These are phyloP conservation scores for Hanseniaspora valbyensis DNA, from an alignment of 805 yeast genomes.

Conservation along the genomic window DNA sequence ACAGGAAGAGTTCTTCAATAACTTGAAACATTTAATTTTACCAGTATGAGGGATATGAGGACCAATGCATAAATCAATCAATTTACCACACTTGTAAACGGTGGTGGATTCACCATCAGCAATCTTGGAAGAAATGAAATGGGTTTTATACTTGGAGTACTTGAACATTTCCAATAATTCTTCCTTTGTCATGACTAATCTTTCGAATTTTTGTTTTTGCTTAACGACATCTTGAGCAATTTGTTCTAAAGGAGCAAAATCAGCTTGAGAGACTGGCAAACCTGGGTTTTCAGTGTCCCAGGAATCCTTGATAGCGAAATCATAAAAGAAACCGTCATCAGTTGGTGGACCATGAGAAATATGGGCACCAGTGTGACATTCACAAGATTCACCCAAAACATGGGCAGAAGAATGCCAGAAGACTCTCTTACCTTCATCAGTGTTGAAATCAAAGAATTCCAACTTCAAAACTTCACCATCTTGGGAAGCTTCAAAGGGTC, in stretches of 20 bases:
- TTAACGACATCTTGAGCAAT: slow-evolving; percentile 83
- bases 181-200: slow-evolving; percentile 86
- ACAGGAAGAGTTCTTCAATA: slow-evolving; percentile 89
- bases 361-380: slow-evolving; percentile 90
- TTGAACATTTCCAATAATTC: slow-evolving; percentile 83
- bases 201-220: slow-evolving; percentile 89
- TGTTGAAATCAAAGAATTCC: slow-evolving; percentile 81
- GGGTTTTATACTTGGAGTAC: slow-evolving; percentile 91
- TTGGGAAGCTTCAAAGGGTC: slow-evolving; percentile 73
- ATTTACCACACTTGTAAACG: slow-evolving; percentile 94
- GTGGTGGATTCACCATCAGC: slow-evolving; percentile 96
- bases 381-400: slow-evolving; percentile 95
- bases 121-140: slow-evolving; percentile 72
- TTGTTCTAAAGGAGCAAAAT: slow-evolving; percentile 72
- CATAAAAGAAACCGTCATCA: slow-evolving; percentile 94
- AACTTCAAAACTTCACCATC: slow-evolving; percentile 34
- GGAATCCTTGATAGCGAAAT: slow-evolving; percentile 57
- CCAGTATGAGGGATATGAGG: slow-evolving; percentile 98
- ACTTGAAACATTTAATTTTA: slow-evolving; percentile 84
- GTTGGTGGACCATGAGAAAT: slow-evolving; percentile 94
- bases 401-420: slow-evolving; percentile 99
- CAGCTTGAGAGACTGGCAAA: slow-evolving; percentile 64
- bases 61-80: slow-evolving; percentile 93
- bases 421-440: slow-evolving; percentile 88
- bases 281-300: slow-evolving; percentile 47